Evolutionary conservation across 371 early-diverging fungal species (phyloP), one percentile per base, ranked within the genome.

Genomic region (Fennellomyces sp.): DNA sequence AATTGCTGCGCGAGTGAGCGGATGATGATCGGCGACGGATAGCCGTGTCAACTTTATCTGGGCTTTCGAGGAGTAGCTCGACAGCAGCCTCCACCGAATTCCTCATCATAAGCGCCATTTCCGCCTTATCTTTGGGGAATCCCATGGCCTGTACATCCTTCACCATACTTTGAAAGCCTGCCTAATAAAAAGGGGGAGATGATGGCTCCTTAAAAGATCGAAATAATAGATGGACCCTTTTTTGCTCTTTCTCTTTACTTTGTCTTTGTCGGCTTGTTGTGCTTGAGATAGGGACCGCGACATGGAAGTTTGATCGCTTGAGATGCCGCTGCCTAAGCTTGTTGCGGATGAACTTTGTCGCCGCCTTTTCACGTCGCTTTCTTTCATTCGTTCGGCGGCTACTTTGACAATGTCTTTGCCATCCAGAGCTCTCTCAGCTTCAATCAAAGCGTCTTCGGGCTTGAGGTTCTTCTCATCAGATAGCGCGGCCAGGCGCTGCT

Each of bases 101-200:
- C 0, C 84, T 62, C 25, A 91, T 70, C 1, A 73, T 50, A 11
- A 89, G 68, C 0, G 92, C 89, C 0, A 86, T 78, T 35, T 76
- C 80, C 15, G 89, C 88, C 53, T 86, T 83, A n/a, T 84, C 85
- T 10, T 67, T 64, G n/a, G 66, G 60, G 48, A 90, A 91, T 13
- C 92, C 91, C 89, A 91, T 88, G 35, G 88, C 90, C 42, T 80
- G 62, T 30, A 90, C 80, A 31, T 75, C 79, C 25, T 69, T 60
- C 11, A 85, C 69, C 68, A 75, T 74, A 48, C 64, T 68, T 27
- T 74, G 56, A 38, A 80, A 41, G 15, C 65, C 66, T n/a, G 61
- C 53, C 59, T 78, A 68, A 31, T 21, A 56, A n/a, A 38, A 29
- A 1, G 15, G 30, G 5, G 8, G 3, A 13, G 15, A 30, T 45